Percentiles rank a stretch among this genome's conserved stretches.
These are phyloP conservation scores for Secale cereale DNA, from an alignment of 176 grass and related monocot species.

Conservation along the genomic window DNA sequence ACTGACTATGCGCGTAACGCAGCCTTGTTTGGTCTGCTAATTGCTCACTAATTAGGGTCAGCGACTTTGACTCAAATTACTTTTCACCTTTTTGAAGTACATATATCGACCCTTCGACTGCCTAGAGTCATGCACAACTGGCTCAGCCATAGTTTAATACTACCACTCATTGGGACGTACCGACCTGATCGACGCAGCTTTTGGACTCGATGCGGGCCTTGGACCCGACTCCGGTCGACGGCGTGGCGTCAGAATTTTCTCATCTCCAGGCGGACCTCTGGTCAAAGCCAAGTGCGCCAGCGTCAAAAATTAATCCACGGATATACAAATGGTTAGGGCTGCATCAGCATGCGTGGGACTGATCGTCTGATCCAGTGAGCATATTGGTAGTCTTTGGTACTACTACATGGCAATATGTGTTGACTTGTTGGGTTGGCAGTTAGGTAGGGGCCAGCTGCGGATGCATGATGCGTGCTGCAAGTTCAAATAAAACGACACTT, in stretches of 20 bases:
- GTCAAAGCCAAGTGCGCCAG: conserved; percentile 33
- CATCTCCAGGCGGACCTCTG: neutral
- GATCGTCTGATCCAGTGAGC: conserved; percentile 8
- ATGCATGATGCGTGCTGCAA: neutral
- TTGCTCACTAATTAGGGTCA: conserved; percentile 10
- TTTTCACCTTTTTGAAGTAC: conserved; percentile 7
- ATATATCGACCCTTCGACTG: conserved; percentile 16
- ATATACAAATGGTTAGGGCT: conserved; percentile 31
- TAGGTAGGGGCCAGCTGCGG: conserved; percentile 25
- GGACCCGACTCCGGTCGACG: conserved; percentile 27
- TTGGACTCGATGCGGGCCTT: conserved; percentile 20
- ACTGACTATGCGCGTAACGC: conserved; percentile 15
- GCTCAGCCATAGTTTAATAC: conserved; percentile 36
- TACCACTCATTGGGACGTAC: conserved; percentile 12
- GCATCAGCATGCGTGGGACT: neutral
- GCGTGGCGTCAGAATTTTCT: conserved; percentile 2
- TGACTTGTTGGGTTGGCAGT: conserved; percentile 6
- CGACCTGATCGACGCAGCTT: conserved; percentile 20
- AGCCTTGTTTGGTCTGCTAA: neutral
- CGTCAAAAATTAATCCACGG: conserved; percentile 20
- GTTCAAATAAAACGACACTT: neutral
- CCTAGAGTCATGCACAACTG: conserved; percentile 20
- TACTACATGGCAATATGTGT: neutral
- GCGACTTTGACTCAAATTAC: conserved; percentile 68
- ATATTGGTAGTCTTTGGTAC: neutral